phyloP scores from a whole-genome alignment of 2,329 filamentous ascomycete species.

The Fusarium sp. region DNA sequence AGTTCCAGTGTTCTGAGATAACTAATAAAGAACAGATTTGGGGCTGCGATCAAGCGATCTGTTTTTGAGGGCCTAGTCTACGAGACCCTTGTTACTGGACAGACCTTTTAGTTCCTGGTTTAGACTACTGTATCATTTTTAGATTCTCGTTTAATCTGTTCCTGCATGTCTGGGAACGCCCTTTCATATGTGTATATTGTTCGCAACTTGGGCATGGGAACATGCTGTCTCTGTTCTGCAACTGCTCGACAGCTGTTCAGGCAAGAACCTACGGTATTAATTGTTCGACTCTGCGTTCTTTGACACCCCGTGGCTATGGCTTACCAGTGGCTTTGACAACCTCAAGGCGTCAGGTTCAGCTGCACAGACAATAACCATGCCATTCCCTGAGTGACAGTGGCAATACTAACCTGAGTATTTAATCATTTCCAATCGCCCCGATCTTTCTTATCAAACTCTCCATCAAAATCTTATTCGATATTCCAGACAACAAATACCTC shows the following conservation, averaged over 20 bases:
- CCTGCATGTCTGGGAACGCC: fast-evolving
- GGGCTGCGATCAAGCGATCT: slow-evolving; percentile 14
- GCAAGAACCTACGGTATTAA: too few relatives aligned
- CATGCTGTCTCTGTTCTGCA: not conserved
- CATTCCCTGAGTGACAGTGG: not conserved
- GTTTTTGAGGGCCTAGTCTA: slow-evolving; percentile 16
- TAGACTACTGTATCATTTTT: not conserved
- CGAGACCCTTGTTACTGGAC: not conserved
- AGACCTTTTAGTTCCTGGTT: not conserved
- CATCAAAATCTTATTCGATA: not conserved
- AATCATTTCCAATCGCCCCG: not conserved
- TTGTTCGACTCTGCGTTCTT: not conserved
- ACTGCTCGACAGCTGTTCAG: not conserved
- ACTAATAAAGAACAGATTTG: not conserved
- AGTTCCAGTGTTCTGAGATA: fast-evolving
- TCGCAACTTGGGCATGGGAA: not conserved
- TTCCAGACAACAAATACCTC: not conserved
- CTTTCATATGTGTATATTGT: not conserved
- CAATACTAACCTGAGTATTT: not conserved
- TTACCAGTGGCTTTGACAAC: not conserved
- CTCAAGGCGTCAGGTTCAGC: not conserved
- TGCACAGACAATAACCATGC: not conserved
- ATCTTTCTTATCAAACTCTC: not conserved
- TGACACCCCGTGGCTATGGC: not conserved
- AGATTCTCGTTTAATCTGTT: not conserved